Evolutionary conservation across 345 rosid genomes (phyloP), one percentile per base, ranked within the genome.

Genomic region (Diplotaxis tenuifolia): DNA sequence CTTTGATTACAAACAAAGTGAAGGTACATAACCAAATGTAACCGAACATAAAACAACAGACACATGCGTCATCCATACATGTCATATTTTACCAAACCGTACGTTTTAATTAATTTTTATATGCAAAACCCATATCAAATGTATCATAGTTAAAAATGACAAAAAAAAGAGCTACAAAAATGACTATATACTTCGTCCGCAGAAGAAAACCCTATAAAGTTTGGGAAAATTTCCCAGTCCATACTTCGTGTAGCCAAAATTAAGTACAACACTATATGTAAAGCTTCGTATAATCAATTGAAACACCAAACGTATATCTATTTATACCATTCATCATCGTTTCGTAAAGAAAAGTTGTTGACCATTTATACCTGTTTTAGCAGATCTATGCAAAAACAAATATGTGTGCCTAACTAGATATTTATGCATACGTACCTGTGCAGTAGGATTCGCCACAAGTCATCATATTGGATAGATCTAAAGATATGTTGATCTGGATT

Each of bases 1-100:
- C 38, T 53, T 69, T 29, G 31, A 54, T 21, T 68, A 68, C 11
- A 22, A 34, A 68, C 59, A 75, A 67, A 75, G 67, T 32, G 29
- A 74, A 45, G 66, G 5, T 49, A 31, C 54, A 42, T 65, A 62
- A 42, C 58, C 25, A 59, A 31, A 68, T 68, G 73, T 68, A 61
- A 75, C 73, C 49, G 25, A 67, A 50, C 69, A 75, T 62, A 45
- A 45, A 45, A 45, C 52, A n/a, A 45, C 20, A 45, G 52, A 45
- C 20, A 45, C 15, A 15, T 1, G 52, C 52, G 7, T 45, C 52
- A n/a, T 15, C 52, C 52, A 15, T 45, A 15, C 52, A 62, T 36
- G 57, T 27, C 47, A 55, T 14, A 23, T 18, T 53, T 42, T 27
- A 45, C 53, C 25, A 47, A 59, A 23, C n/a, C 34, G 22, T n/a